Conservation (phyloP, 2,329 filamentous ascomycete genomes). For the Fusarium sp. region DNA sequence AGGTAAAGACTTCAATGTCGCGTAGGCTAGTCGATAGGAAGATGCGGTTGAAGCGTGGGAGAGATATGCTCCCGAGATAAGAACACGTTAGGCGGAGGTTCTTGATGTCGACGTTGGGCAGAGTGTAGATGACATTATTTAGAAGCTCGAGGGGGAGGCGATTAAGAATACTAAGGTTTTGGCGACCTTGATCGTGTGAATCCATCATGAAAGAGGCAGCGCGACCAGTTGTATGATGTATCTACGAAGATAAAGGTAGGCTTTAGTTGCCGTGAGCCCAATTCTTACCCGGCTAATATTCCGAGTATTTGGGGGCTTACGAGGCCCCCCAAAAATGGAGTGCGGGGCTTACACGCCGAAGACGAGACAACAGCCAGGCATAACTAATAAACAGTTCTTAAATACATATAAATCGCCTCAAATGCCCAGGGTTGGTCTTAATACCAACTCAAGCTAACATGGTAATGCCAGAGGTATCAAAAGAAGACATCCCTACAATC, state of each 20-base stretch:
- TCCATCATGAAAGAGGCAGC: rapidly evolving
- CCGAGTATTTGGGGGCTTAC: not conserved
- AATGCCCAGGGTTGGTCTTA: rapidly evolving
- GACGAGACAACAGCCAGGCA: no score
- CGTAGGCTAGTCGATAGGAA: slow-evolving; percentile 33
- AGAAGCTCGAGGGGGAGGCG: not conserved
- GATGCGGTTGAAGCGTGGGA: not conserved
- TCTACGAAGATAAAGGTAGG: not conserved
- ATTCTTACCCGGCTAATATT: not conserved
- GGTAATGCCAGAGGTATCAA: rapidly evolving
- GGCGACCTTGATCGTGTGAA: rapidly evolving
- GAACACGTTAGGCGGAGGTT: slow-evolving; percentile 7
- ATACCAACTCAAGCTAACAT: rapidly evolving
- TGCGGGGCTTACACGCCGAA: no score
- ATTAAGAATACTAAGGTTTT: not conserved
- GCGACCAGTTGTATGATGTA: rapidly evolving
- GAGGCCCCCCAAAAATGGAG: not conserved
- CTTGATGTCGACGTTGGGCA: slow-evolving; percentile 15
- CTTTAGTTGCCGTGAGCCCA: not conserved
- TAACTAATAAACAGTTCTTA: not conserved
- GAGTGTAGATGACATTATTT: not conserved
- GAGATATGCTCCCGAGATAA: not conserved
- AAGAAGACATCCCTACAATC: rapidly evolving
- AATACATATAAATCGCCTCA: rapidly evolving
- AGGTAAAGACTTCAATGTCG: slow-evolving; percentile 28